Percentiles rank a stretch among this genome's conserved stretches.
These are phyloP conservation scores for Nannochloris sp. DNA, from an alignment of 139 green algal genomes.

Conservation along the genomic window DNA sequence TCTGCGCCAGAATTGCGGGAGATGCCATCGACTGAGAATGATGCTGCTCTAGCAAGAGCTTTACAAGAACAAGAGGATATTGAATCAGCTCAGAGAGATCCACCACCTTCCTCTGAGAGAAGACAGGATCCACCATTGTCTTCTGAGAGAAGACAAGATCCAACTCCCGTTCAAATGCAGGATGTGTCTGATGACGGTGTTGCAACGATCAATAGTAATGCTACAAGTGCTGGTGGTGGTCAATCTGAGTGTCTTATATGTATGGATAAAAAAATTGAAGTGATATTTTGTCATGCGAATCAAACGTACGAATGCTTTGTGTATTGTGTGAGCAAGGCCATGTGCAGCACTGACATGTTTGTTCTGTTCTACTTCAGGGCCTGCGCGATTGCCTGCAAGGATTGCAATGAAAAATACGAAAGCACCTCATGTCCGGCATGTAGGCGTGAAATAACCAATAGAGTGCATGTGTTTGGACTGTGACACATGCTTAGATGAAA, in stretches of 20 bases:
- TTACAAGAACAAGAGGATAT: slow-evolving; percentile 8
- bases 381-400: neutral
- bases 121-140: neutral
- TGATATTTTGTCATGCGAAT: neutral
- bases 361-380: neutral
- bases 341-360: neutral
- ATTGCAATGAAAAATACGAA: slow-evolving; percentile 1
- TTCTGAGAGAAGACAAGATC: neutral
- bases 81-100: neutral
- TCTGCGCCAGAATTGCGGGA: too few relatives aligned
- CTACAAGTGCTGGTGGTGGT: neutral
- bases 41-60: neutral
- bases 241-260: slow-evolving; percentile 1
- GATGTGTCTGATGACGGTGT: neutral
- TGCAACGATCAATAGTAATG: neutral
- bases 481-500: slow-evolving; percentile 12
- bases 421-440: neutral
- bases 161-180: neutral
- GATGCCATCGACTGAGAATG: neutral
- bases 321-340: neutral
- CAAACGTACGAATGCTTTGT: slow-evolving; percentile 1
- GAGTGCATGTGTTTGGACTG: neutral
- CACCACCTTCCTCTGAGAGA: neutral
- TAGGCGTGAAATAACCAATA: neutral
- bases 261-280: neutral